Evolutionary conservation across 129 eudicot species (phyloP).

Genomic region (Escallonia herrerae): DNA sequence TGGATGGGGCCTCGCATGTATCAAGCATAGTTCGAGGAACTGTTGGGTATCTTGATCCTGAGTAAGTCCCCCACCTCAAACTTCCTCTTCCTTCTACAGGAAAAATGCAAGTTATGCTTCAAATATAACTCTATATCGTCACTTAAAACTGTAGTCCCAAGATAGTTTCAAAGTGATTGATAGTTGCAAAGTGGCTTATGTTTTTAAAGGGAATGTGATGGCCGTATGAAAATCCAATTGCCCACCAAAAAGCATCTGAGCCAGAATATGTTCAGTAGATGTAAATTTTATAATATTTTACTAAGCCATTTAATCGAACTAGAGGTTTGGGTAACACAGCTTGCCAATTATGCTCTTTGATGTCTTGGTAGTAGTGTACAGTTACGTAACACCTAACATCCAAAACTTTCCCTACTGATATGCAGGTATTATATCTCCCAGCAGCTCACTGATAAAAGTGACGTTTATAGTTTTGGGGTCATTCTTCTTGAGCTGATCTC

Average conservation of each 20-base stretch:
- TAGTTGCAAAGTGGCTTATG: too few species aligned
- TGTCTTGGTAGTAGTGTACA: not conserved
- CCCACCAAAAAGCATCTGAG: too few species aligned
- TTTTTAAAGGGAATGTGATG: too few species aligned
- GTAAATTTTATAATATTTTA: too few species aligned
- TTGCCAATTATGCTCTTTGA: not conserved
- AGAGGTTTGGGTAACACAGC: too few species aligned
- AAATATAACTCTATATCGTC: not conserved
- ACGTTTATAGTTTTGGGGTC: constrained; percentile 93
- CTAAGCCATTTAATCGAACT: not conserved
- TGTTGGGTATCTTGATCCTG: constrained; percentile 96
- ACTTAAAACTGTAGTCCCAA: too few species aligned
- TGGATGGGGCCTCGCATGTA: constrained; percentile 92
- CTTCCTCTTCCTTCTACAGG: too few species aligned
- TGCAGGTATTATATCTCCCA: constrained; percentile 94
- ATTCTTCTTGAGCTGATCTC: constrained; percentile 93
- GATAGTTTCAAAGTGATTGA: too few species aligned
- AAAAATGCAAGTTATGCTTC: constrained; percentile 2
- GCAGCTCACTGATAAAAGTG: constrained; percentile 90
- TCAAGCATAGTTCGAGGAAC: constrained; percentile 99
- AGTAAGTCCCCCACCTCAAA: constrained; percentile 38
- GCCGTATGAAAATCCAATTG: too few species aligned
- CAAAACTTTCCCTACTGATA: constrained; percentile 6
- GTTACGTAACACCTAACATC: not conserved
- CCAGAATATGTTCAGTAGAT: too few species aligned